phyloP scores from a whole-genome alignment of 2,329 filamentous ascomycete genomes.

The Lachnum nothofagi region DNA sequence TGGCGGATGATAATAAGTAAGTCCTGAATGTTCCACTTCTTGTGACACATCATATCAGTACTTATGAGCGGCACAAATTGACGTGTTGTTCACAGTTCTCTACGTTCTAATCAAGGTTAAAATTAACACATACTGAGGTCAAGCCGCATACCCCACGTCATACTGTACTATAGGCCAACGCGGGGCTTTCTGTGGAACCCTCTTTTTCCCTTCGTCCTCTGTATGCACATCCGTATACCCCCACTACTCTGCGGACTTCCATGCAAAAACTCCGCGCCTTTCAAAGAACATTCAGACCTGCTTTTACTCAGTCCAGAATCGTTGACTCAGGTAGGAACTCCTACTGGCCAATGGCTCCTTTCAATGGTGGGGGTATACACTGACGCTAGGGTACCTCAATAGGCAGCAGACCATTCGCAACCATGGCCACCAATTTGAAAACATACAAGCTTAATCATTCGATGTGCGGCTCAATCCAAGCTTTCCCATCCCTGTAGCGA shows the following conservation, averaged over 20 bases:
- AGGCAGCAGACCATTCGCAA: constrained; percentile 31
- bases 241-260: constrained; percentile 4
- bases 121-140: constrained; percentile 1
- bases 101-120: too few species aligned
- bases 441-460: constrained; percentile 86
- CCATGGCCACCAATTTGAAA: constrained; percentile 59
- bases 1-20: too few species aligned
- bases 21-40: too few species aligned
- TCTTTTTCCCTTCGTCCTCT: not conserved
- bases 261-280: constrained; percentile 25
- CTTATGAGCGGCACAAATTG: too few species aligned
- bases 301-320: constrained; percentile 15
- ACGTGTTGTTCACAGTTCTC: too few species aligned
- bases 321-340: constrained; percentile 22
- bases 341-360: not conserved
- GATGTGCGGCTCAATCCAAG: constrained; percentile 53
- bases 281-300: constrained; percentile 19
- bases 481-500: not conserved
- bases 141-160: not conserved
- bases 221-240: not conserved
- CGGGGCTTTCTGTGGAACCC: not conserved
- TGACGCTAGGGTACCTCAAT: constrained; percentile 16
- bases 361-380: constrained; percentile 8
- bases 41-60: too few species aligned
- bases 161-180: constrained; percentile 1